A percentile compares a stretch with the other conserved stretches of the same genome.
These are phyloP conservation scores for Solanum hybrid DNA, from an alignment of 305 asterid species.

Conservation along the genomic window DNA sequence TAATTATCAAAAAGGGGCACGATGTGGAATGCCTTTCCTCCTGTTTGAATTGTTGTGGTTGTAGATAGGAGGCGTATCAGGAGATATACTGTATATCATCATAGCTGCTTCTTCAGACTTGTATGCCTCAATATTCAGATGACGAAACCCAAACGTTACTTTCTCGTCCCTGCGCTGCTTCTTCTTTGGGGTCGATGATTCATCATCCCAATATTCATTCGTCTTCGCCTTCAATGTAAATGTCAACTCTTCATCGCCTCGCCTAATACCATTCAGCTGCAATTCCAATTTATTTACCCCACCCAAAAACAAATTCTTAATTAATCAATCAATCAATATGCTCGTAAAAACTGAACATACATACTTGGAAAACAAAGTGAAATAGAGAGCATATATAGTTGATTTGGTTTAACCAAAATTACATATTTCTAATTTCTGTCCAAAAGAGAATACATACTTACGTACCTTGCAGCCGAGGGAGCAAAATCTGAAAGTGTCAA, in stretches of 20 bases:
- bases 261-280: constrained; percentile 46
- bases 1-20: constrained; percentile 45
- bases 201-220: constrained; percentile 23
- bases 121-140: constrained; percentile 7
- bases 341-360: not conserved
- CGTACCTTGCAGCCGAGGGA: constrained; percentile 68
- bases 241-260: constrained; percentile 39
- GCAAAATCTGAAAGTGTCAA: constrained; percentile 53
- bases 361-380: not conserved
- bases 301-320: no score
- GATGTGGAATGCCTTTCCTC: constrained; percentile 59
- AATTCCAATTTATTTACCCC: not conserved
- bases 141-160: constrained; percentile 10
- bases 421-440: no score
- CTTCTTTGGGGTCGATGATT: constrained; percentile 37
- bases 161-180: constrained; percentile 9
- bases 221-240: constrained; percentile 24
- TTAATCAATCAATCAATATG: not conserved
- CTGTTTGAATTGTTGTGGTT: constrained; percentile 47
- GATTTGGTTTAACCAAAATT: not conserved
- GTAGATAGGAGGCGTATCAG: constrained; percentile 43
- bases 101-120: not conserved
- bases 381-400: not conserved
- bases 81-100: constrained; percentile 18
- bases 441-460: not conserved